Evolutionary conservation across 1,139 yeast species (phyloP), one percentile per base, ranked within the genome.

Genomic region (Geotrichum reessii): DNA sequence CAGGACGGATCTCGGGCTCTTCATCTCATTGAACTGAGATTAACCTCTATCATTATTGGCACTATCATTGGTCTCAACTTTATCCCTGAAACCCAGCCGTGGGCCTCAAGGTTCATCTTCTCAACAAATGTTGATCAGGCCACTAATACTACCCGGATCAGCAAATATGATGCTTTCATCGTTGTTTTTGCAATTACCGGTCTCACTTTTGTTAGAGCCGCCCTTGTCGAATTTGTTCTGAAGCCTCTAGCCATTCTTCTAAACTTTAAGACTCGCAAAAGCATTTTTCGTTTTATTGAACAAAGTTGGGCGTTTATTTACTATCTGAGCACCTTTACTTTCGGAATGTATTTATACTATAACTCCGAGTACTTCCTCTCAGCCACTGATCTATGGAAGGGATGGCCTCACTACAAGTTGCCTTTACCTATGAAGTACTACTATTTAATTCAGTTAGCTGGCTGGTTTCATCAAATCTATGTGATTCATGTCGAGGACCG

Each of bases 301-400:
- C 97, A 90, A 74, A 84, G 91, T 60, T 91, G 97, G 96, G 77
- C 83, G 44, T 72, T 82, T 42, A 69, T 81, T n/a, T 88, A 86
- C 70, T 88, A 84, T 71, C 64, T 80, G 9, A 65, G 74, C 17
- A 81, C 88, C 12, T 85, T 85, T 71, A 59, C 71, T 1, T 75
- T 74, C 63, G 96, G 96, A 0, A 74, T 81, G 61, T 77, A 76
- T 61, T 74, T 90, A 40, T 84, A 86, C 67, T 73, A 71, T 62
- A 64, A 78, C 54, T 81, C 92, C 3, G 80, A 82, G 1, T 89
- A 88, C 73, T 84, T 77, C 69, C 70, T 79, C 59, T 78, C 85
- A 65, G 74, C 83, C 60, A 85, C 81, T 66, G 76, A 82, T 61
- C 72, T 90, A 50, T 90, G 84, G 77, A 64, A 74, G n/a, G 82